Evolutionary conservation across 208 protist genomes (phyloP).

Genomic region (Novymonas esmeraldas): DNA sequence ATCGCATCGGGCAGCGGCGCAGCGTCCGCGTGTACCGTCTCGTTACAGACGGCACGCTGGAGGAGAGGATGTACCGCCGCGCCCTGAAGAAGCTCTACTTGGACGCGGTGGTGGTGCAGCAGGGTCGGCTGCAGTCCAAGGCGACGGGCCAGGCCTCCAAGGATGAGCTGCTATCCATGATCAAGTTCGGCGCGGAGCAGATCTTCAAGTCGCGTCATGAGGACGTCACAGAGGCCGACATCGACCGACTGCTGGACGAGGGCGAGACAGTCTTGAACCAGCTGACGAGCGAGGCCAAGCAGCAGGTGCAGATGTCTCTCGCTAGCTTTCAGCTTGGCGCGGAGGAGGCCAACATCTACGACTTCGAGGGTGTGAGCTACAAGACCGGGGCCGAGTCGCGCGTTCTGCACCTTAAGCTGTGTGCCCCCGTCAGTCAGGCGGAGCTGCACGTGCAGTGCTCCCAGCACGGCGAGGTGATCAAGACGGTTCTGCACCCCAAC

Average conservation of each 20-base stretch:
- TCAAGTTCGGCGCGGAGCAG: conserved; percentile 98
- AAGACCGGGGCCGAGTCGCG: conserved; percentile 68
- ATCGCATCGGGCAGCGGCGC: conserved; percentile 98
- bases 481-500: conserved; percentile 84
- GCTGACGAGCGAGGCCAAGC: conserved; percentile 82
- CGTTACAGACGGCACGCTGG: conserved; percentile 97
- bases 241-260: conserved; percentile 95
- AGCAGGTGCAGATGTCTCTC: conserved; percentile 89
- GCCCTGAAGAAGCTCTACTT: conserved; percentile 98
- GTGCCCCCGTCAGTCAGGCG: conserved; percentile 55
- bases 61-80: conserved; percentile 98
- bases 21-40: conserved; percentile 97
- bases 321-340: conserved; percentile 93
- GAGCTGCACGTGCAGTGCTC: conserved; percentile 75
- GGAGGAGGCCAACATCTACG: conserved; percentile 94
- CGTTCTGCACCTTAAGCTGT: conserved; percentile 72
- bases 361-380: conserved; percentile 96
- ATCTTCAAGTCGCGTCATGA: conserved; percentile 94
- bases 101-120: conserved; percentile 98
- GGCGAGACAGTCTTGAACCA: conserved; percentile 89
- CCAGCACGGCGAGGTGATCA: conserved; percentile 71
- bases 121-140: conserved; percentile 88
- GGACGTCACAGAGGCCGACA: conserved; percentile 97
- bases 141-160: conserved; percentile 69
- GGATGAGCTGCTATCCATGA: conserved; percentile 97